These are phyloP conservation scores for Dillenia turbinata DNA, from an alignment of 164 flowering plant species.

Conservation along the genomic window DNA sequence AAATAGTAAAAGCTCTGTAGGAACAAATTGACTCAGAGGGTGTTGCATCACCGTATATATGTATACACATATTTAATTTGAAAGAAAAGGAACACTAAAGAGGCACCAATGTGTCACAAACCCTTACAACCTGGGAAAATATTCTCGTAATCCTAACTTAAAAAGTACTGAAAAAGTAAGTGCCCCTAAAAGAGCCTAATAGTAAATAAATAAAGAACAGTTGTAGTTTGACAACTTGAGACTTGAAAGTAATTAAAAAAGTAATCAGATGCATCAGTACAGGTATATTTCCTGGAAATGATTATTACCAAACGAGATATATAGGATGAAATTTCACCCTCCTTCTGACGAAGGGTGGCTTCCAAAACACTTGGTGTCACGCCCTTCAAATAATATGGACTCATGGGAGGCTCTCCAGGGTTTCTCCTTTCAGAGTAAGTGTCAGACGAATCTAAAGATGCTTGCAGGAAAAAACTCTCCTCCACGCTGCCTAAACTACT, in stretches of 20 bases:
- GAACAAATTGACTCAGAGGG: not conserved
- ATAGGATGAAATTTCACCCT: conserved; percentile 96
- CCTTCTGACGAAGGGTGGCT: conserved; percentile 90
- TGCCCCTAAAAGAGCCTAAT: too few relatives aligned
- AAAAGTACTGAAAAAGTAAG: too few relatives aligned
- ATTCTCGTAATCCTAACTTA: too few relatives aligned
- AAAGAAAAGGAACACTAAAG: too few relatives aligned
- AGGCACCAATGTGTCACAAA: too few relatives aligned
- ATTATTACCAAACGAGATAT: conserved; percentile 87
- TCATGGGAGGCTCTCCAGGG: conserved; percentile 48
- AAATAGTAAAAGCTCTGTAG: not conserved
- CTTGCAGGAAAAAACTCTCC: conserved; percentile 91
- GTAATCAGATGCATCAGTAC: too few relatives aligned
- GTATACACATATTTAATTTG: too few relatives aligned
- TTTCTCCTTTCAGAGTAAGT: conserved; percentile 58
- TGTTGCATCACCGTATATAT: not conserved
- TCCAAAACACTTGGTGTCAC: conserved; percentile 90
- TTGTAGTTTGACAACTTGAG: too few relatives aligned
- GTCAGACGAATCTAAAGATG: conserved; percentile 86
- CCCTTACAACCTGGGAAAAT: too few relatives aligned
- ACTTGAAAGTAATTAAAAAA: too few relatives aligned
- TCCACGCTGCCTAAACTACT: conserved; percentile 91
- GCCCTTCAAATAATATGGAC: conserved; percentile 80
- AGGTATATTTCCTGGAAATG: not conserved
- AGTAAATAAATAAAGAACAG: too few relatives aligned